Conservation (phyloP, 352 stramenopile genomes). For the Phytophthora sojae region DNA sequence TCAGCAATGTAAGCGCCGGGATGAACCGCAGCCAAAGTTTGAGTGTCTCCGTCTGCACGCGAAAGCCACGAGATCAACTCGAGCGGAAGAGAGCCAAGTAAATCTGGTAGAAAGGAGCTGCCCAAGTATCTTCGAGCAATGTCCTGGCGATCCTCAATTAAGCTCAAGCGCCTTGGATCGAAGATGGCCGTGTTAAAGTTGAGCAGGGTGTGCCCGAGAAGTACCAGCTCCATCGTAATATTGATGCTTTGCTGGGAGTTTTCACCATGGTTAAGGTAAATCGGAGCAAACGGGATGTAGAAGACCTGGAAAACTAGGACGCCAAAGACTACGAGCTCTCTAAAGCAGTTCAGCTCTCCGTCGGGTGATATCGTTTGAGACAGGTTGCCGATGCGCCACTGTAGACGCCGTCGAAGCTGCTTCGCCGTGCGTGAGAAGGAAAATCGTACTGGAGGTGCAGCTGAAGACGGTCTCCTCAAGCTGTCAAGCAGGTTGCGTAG, state of each 20-base stretch:
- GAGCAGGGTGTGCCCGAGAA: not conserved
- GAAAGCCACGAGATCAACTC: not conserved
- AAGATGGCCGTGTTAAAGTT: not conserved
- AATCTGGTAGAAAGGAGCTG: not conserved
- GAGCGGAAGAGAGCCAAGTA: not conserved
- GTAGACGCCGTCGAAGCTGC: not conserved
- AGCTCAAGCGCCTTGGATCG: not conserved
- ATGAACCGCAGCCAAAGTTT: not conserved
- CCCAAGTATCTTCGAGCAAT: constrained; percentile 2
- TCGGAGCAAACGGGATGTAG: not conserved
- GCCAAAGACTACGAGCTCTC: not conserved
- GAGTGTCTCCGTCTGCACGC: not conserved
- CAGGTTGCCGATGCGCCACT: not conserved
- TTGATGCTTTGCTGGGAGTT: not conserved
- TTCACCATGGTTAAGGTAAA: not conserved
- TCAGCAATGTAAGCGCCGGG: not conserved
- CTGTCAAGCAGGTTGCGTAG: not conserved
- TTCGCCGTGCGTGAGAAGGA: constrained; percentile 1
- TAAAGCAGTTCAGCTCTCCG: not conserved
- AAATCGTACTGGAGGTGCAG: not conserved
- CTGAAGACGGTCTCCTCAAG: not conserved
- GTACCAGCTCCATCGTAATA: not conserved
- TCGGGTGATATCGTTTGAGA: not conserved
- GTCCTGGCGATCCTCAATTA: not conserved
- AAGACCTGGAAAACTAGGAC: not conserved